phyloP scores from a whole-genome alignment of 169 alveolate genomes.

The Perkinsus chesapeaki region DNA sequence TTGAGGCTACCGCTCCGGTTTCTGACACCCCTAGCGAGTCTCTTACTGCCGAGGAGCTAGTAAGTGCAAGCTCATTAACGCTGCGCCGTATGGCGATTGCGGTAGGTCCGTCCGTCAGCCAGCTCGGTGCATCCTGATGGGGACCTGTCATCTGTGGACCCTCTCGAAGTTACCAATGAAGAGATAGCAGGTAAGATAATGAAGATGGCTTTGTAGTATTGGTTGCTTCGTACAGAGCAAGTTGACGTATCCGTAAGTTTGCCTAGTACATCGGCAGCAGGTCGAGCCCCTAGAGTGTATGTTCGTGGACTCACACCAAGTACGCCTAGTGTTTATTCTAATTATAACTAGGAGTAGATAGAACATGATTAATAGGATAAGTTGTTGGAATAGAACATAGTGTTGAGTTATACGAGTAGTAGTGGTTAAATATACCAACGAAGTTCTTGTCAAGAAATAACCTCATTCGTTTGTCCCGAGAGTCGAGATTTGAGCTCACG shows the following conservation, averaged over 20 bases:
- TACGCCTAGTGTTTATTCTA: not conserved
- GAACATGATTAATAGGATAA: too few species aligned
- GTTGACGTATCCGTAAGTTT: not conserved
- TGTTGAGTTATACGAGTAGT: too few species aligned
- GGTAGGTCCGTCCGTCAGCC: not conserved
- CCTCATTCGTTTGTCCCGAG: too few species aligned
- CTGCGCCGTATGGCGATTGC: not conserved
- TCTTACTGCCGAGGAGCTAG: not conserved
- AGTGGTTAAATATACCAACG: too few species aligned
- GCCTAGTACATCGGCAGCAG: not conserved
- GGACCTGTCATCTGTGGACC: not conserved
- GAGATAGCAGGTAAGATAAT: not conserved
- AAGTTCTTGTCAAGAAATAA: too few species aligned
- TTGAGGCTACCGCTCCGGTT: not conserved
- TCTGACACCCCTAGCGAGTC: not conserved
- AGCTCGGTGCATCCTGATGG: not conserved
- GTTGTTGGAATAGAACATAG: too few species aligned
- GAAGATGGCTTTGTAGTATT: not conserved
- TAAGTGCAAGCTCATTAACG: not conserved
- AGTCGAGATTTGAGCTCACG: too few species aligned
- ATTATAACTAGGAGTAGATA: not conserved
- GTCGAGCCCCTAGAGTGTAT: not conserved
- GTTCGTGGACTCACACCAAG: not conserved
- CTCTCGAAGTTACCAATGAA: not conserved
- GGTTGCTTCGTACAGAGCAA: not conserved